A percentile compares a stretch with the other conserved stretches of the same genome.
phyloP scores from a whole-genome alignment of 208 protist genomes.

The Acanthamoeba sp. region DNA sequence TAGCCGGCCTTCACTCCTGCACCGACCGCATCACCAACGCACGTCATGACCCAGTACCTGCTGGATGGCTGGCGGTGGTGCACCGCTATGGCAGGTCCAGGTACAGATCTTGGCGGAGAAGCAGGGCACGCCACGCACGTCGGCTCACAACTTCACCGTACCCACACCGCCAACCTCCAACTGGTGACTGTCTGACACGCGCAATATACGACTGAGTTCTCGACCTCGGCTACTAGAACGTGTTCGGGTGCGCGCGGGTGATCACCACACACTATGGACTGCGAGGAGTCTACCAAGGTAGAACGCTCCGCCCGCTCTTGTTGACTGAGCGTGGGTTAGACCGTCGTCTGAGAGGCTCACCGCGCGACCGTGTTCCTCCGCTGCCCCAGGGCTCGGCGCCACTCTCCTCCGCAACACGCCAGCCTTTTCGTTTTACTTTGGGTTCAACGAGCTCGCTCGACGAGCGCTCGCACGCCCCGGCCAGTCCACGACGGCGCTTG shows the following conservation, averaged over 20 bases:
- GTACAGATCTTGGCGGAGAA: conserved; percentile 73
- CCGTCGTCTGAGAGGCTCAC: too few species aligned
- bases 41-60: too few species aligned
- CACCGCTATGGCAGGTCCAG: conserved; percentile 76
- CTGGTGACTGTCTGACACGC: too few species aligned
- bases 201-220: too few species aligned
- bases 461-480: neutral
- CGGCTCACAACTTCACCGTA: neutral
- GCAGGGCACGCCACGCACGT: conserved; percentile 33
- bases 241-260: conserved; percentile 27
- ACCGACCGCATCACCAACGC: too few species aligned
- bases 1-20: neutral
- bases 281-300: conserved; percentile 8
- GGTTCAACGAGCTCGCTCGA: conserved; percentile 27
- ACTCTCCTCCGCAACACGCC: conserved; percentile 57
- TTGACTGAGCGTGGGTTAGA: too few species aligned
- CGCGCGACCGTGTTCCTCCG: too few species aligned
- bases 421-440: conserved; percentile 57
- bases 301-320: too few species aligned
- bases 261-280: conserved; percentile 8
- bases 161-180: neutral
- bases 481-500: neutral
- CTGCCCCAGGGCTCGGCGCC: conserved; percentile 33
- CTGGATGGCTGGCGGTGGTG: too few species aligned
- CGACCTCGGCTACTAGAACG: neutral